These are phyloP conservation scores for Blastomyces gilchristii DNA, from an alignment of 2,329 filamentous ascomycete species.

Conservation along the genomic window DNA sequence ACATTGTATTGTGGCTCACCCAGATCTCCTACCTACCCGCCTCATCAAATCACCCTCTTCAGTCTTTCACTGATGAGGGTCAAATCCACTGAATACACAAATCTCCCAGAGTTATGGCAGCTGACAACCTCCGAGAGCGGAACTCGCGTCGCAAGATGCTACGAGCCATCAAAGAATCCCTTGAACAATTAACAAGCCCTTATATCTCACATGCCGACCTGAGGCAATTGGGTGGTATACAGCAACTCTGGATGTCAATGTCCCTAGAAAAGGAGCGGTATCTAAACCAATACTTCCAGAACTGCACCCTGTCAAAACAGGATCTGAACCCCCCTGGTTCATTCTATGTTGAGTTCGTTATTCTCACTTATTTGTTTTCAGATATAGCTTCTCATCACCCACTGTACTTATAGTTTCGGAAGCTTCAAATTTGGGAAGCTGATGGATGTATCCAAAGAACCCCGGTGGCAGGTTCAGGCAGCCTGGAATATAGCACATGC, in stretches of 20 bases:
- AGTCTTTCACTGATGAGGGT: background rate
- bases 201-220: conserved; percentile 3
- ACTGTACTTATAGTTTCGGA: conserved; percentile 5
- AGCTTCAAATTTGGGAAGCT: conserved; percentile 10
- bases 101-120: conserved; percentile 7
- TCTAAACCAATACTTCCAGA: conserved; percentile 7
- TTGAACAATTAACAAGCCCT: conserved; percentile 5
- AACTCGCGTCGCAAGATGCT: conserved; percentile 6
- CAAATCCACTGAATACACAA: conserved; percentile 6
- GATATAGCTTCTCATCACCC: conserved; percentile 4
- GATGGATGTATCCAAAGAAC: conserved; percentile 5
- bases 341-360: conserved; percentile 14
- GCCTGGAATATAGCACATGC: conserved; percentile 3
- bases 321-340: conserved; percentile 5
- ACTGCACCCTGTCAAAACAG: background rate
- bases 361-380: background rate
- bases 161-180: background rate
- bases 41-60: background rate
- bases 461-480: conserved; percentile 1
- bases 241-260: conserved; percentile 2
- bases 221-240: background rate
- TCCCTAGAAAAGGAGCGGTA: conserved; percentile 1
- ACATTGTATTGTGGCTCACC: too few relatives aligned
- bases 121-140: background rate
- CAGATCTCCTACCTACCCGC: too few relatives aligned